Evolutionary conservation across 2,329 filamentous ascomycete species (phyloP).

Genomic region (Pseudomassariella vexata): DNA sequence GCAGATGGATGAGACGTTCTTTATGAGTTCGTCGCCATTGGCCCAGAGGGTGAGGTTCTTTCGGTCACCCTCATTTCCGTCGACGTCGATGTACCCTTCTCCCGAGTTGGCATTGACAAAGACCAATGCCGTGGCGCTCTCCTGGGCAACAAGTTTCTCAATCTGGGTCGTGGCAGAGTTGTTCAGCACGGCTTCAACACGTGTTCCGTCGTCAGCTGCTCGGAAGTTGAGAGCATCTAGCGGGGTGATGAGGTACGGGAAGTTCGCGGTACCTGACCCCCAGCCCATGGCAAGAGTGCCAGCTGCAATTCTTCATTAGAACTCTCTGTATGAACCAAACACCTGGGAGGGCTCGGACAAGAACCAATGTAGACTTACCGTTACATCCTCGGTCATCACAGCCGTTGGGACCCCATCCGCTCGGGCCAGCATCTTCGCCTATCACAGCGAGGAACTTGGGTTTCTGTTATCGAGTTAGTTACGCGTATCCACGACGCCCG

Average conservation of each 20-base stretch:
- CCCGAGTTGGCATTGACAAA: constrained; percentile 86
- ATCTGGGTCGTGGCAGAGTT: constrained; percentile 60
- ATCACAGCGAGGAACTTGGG: constrained; percentile 73
- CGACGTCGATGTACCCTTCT: constrained; percentile 80
- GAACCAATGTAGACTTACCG: too few species aligned
- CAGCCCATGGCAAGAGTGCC: constrained; percentile 70
- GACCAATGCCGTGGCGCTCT: constrained; percentile 69
- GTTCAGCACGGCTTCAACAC: constrained; percentile 61
- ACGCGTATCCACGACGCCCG: too few species aligned
- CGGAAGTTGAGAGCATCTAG: constrained; percentile 62
- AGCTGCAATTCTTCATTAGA: too few species aligned
- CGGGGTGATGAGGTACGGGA: constrained; percentile 72
- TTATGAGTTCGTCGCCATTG: constrained; percentile 72
- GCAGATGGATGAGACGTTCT: constrained; percentile 70
- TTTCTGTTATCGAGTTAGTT: too few species aligned
- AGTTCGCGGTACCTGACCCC: constrained; percentile 70
- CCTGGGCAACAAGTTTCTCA: constrained; percentile 52
- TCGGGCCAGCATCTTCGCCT: constrained; percentile 77
- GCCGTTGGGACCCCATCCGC: constrained; percentile 69
- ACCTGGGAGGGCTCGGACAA: too few species aligned
- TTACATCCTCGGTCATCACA: constrained; percentile 64
- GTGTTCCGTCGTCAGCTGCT: constrained; percentile 51
- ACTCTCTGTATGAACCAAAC: too few species aligned
- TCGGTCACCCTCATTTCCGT: constrained; percentile 80
- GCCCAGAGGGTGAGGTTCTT: constrained; percentile 91